A percentile compares a stretch with the other conserved stretches of the same genome.
phyloP scores from a whole-genome alignment of 1,139 yeast species.

The Saccharomyces hybrid region DNA sequence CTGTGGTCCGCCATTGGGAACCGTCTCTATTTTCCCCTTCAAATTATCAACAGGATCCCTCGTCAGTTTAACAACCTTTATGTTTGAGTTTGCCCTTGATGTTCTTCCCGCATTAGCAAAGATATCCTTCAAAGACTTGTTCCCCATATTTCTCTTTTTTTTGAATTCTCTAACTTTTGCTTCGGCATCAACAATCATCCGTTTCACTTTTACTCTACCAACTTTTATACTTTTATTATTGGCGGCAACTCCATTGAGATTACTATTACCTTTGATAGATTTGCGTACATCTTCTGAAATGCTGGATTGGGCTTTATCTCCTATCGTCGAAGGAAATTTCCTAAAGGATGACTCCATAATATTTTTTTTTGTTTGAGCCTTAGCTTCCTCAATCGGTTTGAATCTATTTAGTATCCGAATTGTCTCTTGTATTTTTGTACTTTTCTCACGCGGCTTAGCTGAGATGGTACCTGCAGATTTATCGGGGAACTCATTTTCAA shows the following conservation, averaged over 20 bases:
- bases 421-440: neutral
- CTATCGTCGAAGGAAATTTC: neutral
- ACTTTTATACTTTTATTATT: neutral
- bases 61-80: neutral
- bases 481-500: neutral
- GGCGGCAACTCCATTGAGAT: neutral
- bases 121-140: neutral
- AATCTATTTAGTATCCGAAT: neutral
- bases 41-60: neutral
- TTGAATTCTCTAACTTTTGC: neutral
- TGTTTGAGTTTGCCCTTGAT: neutral
- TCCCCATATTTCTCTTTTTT: neutral
- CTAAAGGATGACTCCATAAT: neutral
- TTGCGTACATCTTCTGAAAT: neutral
- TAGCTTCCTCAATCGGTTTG: neutral
- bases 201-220: neutral
- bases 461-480: neutral
- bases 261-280: too few species aligned
- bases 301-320: neutral
- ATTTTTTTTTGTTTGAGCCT: neutral
- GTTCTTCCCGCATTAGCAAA: neutral
- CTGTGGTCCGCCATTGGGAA: neutral
- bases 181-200: neutral
- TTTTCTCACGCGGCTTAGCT: neutral
- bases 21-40: neutral